phyloP scores from a whole-genome alignment of 495 filamentous ascomycete species.

The Usnea hakonensis region DNA sequence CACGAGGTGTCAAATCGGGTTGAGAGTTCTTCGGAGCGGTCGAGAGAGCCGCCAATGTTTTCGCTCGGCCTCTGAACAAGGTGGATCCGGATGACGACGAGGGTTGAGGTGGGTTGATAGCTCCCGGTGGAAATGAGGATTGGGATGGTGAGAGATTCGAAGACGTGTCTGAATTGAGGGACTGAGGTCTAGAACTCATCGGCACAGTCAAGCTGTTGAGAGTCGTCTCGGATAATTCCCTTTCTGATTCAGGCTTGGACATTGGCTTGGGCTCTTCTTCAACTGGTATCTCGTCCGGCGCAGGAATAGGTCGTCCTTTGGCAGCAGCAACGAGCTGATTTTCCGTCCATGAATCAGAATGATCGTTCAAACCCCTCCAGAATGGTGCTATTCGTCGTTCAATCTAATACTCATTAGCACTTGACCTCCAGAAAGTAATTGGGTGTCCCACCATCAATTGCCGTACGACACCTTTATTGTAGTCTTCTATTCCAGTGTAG shows the following conservation, averaged over 20 bases:
- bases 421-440: constrained; percentile 33
- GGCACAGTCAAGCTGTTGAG: constrained; percentile 66
- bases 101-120: constrained; percentile 42
- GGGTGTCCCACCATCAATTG: constrained; percentile 59
- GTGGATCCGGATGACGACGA: constrained; percentile 55
- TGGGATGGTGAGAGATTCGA: constrained; percentile 40
- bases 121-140: constrained; percentile 38
- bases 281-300: constrained; percentile 70
- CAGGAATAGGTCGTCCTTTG: constrained; percentile 73
- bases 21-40: constrained; percentile 60
- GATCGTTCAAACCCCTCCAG: constrained; percentile 88
- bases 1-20: constrained; percentile 62
- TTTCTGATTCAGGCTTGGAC: constrained; percentile 36
- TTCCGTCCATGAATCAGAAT: constrained; percentile 83
- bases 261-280: constrained; percentile 49
- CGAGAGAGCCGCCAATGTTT: constrained; percentile 79
- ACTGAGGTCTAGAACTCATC: constrained; percentile 65
- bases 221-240: constrained; percentile 37
- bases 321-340: constrained; percentile 88
- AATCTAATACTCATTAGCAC: constrained; percentile 36
- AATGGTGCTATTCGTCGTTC: constrained; percentile 90
- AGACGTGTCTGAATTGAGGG: constrained; percentile 60
- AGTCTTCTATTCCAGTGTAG: constrained; percentile 88
- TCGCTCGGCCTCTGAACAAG: constrained; percentile 61
- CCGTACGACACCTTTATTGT: constrained; percentile 79